phyloP scores from a whole-genome alignment of 192 early-diverging fungal genomes.

The Powellomyces hirtus region DNA sequence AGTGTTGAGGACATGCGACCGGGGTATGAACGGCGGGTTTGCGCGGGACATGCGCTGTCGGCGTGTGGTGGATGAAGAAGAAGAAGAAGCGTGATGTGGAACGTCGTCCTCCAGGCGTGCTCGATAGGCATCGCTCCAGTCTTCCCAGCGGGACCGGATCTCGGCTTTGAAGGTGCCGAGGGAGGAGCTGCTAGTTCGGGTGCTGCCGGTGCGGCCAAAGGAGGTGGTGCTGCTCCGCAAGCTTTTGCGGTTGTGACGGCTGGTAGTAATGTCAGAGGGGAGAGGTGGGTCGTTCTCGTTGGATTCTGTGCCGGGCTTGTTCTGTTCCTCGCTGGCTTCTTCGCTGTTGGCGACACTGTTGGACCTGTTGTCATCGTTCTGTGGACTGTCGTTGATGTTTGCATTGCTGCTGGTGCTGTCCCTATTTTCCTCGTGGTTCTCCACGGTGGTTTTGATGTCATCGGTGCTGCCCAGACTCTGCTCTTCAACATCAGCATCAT shows the following conservation, averaged over 20 bases:
- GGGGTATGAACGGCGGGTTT: not conserved
- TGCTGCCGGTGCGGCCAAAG: no score
- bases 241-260: not conserved
- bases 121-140: not conserved
- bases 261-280: no score
- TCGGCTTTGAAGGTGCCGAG: not conserved
- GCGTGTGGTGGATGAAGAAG: not conserved
- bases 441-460: no score
- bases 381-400: no score
- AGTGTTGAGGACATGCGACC: not conserved
- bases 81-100: no score
- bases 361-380: no score
- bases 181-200: not conserved
- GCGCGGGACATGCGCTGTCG: not conserved
- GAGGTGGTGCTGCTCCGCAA: no score
- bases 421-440: no score
- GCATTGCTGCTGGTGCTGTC: no score
- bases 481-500: not conserved
- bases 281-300: not conserved
- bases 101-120: no score
- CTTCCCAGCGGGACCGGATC: constrained; percentile 3
- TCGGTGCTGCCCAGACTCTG: no score
- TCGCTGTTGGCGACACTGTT: no score
- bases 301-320: not conserved
- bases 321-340: not conserved